Evolutionary conservation across 352 stramenopile genomes (phyloP).

Genomic region (Phytophthora pistaciae): DNA sequence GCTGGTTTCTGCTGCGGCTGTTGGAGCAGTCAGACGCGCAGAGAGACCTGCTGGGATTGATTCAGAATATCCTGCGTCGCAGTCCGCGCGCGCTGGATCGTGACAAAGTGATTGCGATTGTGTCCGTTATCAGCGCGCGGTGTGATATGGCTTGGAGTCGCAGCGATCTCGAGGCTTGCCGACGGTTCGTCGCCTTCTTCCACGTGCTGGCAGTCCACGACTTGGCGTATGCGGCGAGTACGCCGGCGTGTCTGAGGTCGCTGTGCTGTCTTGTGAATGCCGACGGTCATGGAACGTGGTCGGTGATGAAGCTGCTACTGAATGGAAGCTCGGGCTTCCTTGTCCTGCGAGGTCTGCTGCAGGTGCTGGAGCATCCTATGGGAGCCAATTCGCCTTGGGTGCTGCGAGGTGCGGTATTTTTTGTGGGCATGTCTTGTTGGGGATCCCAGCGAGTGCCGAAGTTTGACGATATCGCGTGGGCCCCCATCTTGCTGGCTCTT

Average conservation of each 20-base stretch:
- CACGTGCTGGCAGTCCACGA: slow-evolving; percentile 72
- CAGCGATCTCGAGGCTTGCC: slow-evolving; percentile 78
- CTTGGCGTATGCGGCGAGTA: slow-evolving; percentile 68
- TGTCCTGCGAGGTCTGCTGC: slow-evolving; percentile 73
- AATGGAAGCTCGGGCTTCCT: slow-evolving; percentile 71
- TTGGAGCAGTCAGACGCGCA: slow-evolving; percentile 87
- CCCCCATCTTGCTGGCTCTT: slow-evolving; percentile 73
- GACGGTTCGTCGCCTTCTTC: slow-evolving; percentile 79
- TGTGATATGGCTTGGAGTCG: slow-evolving; percentile 80
- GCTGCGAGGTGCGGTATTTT: slow-evolving; percentile 87
- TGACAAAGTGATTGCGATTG: slow-evolving; percentile 77
- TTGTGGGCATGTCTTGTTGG: slow-evolving; percentile 91
- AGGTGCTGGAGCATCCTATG: slow-evolving; percentile 74
- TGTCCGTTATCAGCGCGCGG: slow-evolving; percentile 67
- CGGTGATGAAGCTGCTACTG: slow-evolving; percentile 83
- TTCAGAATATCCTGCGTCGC: slow-evolving; percentile 78
- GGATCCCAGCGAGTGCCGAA: slow-evolving; percentile 79
- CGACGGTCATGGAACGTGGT: slow-evolving; percentile 85
- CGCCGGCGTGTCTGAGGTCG: slow-evolving; percentile 69
- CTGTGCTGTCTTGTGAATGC: slow-evolving; percentile 88
- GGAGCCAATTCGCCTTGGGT: slow-evolving; percentile 69
- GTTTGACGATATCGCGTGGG: slow-evolving; percentile 83
- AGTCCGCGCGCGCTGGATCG: slow-evolving; percentile 65
- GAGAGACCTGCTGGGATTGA: slow-evolving; percentile 72
- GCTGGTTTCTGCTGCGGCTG: slow-evolving; percentile 78